Evolutionary conservation across 2,329 filamentous ascomycete species (phyloP), one percentile per base, ranked within the genome.

Genomic region (Rhynchosporium agropyri): DNA sequence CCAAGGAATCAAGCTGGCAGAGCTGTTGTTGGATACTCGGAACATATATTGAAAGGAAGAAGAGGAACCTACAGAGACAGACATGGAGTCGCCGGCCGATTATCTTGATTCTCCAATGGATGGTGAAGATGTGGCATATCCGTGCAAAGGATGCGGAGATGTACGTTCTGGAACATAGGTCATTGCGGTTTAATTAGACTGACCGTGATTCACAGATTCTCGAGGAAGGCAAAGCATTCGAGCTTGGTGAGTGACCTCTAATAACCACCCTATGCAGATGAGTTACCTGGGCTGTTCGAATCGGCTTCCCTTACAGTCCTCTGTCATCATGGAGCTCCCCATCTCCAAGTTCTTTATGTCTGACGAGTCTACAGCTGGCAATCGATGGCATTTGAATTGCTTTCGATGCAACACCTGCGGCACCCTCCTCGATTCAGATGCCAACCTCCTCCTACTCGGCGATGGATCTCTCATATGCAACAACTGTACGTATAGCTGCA

Each of bases 401-500:
- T 99, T 99, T 80, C 90, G 93, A 75, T 98, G 94, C 83, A 95
- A 97, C 77, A 96, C 91, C 61, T 99, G 94, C 82, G 87, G 88
- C 74, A 97, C 93, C 65, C 87, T 97, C 63, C 92, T 99, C 79
- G 95, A 99, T 80, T 98, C 95, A 66, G 94, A 99, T 75, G 95
- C 95, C 72, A 98, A 98, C 78, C 88, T 99, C 56, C 88, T 99
- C 58, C 89, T 99, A 31, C 90, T 99, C 67, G 95, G 95, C 76
- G 95, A 99, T 79, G 95, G 95, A 69, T 98, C 94, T 20, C 86
- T 99, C 69, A 98, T 99, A 71, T 99, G 95, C 83, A 98, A 97
- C 80, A 97, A 97, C 78, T 99, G 95, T 80, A 98, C 95, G 60
- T 99, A 99, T 77, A 97, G 93, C 82, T 99, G 95, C 81, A 97